Base-by-base conservation (phyloP, 2,329 filamentous ascomycete genomes). In the Triangularia setosa region DNA sequence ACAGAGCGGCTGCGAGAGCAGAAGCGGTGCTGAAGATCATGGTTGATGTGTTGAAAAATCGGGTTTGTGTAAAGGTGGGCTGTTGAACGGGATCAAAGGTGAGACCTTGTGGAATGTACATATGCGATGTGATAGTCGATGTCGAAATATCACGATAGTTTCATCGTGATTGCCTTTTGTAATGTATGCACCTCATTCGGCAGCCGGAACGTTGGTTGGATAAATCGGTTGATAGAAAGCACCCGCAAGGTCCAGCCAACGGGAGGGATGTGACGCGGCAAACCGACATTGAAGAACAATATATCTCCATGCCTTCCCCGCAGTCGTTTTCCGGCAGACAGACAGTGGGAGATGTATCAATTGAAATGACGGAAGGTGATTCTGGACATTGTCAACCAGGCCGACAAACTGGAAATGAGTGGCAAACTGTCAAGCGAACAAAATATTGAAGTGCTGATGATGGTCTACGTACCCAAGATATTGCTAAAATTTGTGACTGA, bases 191-290 rank as follows among this genome's bases (percentile, higher is more conserved):
- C 28, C 16, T 57, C 35, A 58, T 58, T 30, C 56, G 56, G 56
- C 18, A 44, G 16, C 56, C 28, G 28, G 56, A 14, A 48, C 3
- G 14, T 6, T n/a, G 9, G 4, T 30, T 58, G 56, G 56, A 27
- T 58, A 58, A 58, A 58, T 25, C 18, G 40, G 40, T 9, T 48
- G n/a, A 18, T 48, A 30, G 56, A 44, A 57, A 58, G 56, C 56
- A 58, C 23, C 56, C 56, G 30, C 24, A 58, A 35, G 24, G 30
- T n/a, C 56, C 56, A 58, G 28, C 56, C 56, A 58, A 57, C 30
- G 40, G 40, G 18, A 48, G 40, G n/a, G 40, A 48, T 12, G 18
- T 48, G 18, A 48, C n/a, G 18, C 18, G n/a, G 40, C 4, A 48
- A 11, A 21, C 8, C n/a, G 40, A 18, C 18, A 48, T 48, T 21